phyloP scores from a whole-genome alignment of 805 yeast genomes.

The Yarrowia sp. region DNA sequence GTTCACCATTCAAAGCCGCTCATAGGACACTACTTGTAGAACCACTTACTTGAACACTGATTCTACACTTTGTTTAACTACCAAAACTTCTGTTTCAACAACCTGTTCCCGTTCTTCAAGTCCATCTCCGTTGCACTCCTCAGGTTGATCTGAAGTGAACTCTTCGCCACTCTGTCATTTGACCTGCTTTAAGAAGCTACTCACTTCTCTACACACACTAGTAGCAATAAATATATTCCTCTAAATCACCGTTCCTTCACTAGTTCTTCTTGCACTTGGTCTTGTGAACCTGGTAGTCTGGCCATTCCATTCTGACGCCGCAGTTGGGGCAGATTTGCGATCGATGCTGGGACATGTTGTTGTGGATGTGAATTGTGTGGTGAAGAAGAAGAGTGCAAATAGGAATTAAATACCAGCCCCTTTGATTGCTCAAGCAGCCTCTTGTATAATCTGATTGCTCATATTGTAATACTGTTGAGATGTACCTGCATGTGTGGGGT shows the following conservation, averaged over 20 bases:
- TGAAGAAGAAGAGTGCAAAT: background rate
- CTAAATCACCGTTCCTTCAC: background rate
- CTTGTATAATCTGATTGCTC: background rate
- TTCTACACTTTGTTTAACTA: too few species aligned
- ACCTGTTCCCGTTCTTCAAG: too few species aligned
- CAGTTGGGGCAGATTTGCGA: background rate
- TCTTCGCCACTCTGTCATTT: too few species aligned
- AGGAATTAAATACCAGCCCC: background rate
- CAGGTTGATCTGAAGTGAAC: too few species aligned
- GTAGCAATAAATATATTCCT: too few species aligned
- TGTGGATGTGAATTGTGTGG: background rate
- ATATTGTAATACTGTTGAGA: background rate
- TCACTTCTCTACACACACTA: background rate
- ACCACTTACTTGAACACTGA: too few species aligned
- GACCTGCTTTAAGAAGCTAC: too few species aligned
- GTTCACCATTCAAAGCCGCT: too few species aligned
- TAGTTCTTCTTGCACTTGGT: background rate
- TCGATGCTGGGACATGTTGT: background rate
- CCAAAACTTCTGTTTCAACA: too few species aligned
- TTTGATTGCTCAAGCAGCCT: background rate
- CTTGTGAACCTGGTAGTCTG: conserved; percentile 14
- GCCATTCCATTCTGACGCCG: conserved; percentile 5
- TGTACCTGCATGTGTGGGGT: background rate
- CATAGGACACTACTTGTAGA: too few species aligned
- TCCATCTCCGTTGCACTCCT: too few species aligned